phyloP scores from a whole-genome alignment of 805 yeast genomes.

The Zygoascus biomembranicola region DNA sequence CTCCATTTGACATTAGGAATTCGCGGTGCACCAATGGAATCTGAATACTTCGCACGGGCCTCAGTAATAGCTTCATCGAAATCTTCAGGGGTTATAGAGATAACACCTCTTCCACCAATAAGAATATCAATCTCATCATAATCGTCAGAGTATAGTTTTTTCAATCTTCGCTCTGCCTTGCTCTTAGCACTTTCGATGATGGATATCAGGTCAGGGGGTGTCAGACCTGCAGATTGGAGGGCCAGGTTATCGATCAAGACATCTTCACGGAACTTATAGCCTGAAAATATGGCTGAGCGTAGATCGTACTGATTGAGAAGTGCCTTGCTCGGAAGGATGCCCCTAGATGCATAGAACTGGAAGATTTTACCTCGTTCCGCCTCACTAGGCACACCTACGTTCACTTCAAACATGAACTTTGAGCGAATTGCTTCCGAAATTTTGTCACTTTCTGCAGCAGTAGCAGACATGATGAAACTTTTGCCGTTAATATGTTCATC shows the following conservation, averaged over 20 bases:
- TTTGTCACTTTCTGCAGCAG: slow-evolving; percentile 60
- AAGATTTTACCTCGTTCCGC: slow-evolving; percentile 61
- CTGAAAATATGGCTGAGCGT: slow-evolving; percentile 5
- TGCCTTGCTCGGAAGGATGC: background rate
- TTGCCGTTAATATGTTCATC: slow-evolving; percentile 40
- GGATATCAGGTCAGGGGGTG: slow-evolving; percentile 71
- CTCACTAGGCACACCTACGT: slow-evolving; percentile 71
- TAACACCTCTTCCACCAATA: slow-evolving; percentile 47
- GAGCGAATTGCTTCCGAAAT: slow-evolving; percentile 60
- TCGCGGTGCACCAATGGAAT: slow-evolving; percentile 92
- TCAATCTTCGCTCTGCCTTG: slow-evolving; percentile 44
- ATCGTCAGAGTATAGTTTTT: slow-evolving; percentile 23
- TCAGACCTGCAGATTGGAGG: slow-evolving; percentile 84
- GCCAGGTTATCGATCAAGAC: slow-evolving; percentile 55
- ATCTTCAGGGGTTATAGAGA: slow-evolving; percentile 49
- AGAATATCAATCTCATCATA: slow-evolving; percentile 25
- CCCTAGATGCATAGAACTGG: slow-evolving; percentile 31
- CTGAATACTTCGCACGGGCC: slow-evolving; percentile 83
- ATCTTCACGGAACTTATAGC: slow-evolving; percentile 35
- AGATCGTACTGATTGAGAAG: background rate
- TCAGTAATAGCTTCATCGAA: slow-evolving; percentile 63
- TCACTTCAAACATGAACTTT: slow-evolving; percentile 66
- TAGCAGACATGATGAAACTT: slow-evolving; percentile 50
- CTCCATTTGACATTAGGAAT: slow-evolving; percentile 96
- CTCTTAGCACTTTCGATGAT: slow-evolving; percentile 60